Conservation (phyloP, 2,329 filamentous ascomycete species). For the Fusarium drepaniforme region DNA sequence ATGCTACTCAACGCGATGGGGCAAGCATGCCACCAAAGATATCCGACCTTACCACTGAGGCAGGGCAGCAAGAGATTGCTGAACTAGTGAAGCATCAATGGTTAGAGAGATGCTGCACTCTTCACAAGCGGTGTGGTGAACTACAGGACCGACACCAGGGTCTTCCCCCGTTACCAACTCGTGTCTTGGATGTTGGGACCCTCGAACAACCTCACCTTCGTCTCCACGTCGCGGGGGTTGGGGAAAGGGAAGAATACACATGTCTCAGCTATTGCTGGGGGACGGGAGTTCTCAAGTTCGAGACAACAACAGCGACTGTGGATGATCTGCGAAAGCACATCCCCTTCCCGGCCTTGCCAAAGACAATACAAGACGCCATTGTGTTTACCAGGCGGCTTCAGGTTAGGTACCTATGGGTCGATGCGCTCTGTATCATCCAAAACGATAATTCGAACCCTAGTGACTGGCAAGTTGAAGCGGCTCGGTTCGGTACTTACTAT, state of each 20-base stretch:
- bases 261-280: not conserved
- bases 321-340: not conserved
- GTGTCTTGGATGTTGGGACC: not conserved
- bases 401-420: not conserved
- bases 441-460: not conserved
- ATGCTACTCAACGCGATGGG: no score
- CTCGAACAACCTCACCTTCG: not conserved
- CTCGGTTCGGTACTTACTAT: not conserved
- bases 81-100: no score
- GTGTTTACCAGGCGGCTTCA: not conserved
- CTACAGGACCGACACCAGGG: not conserved
- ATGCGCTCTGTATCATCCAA: not conserved
- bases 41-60: no score
- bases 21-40: no score
- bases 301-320: not conserved
- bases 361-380: not conserved
- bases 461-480: not conserved
- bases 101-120: not conserved
- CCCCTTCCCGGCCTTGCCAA: not conserved
- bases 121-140: not conserved
- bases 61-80: no score
- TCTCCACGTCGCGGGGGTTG: not conserved
- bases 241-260: not conserved
- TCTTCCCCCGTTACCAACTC: not conserved
- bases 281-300: not conserved